Base-by-base conservation (phyloP, 2,329 filamentous ascomycete genomes). In the Ascochyta pisi region DNA sequence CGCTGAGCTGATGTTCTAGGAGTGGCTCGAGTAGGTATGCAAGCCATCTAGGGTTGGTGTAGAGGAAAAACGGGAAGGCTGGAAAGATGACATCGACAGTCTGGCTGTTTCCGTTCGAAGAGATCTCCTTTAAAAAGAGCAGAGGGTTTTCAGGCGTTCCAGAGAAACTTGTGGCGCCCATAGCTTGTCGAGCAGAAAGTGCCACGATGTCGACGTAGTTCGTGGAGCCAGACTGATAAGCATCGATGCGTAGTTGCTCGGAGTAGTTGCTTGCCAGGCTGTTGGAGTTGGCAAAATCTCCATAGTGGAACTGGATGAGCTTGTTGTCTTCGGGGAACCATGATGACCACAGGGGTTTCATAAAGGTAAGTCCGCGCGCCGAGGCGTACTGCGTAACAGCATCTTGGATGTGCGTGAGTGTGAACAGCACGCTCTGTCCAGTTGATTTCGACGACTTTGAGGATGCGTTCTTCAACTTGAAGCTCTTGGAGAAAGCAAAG, bases 71-170 rank as follows among this genome's bases (percentile, higher is more conserved):
- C 0, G 91, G 90, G 75, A 92, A 93, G 0, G 90, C 84, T 0
- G 91, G 91, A 78, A 92, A 95, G 65, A 96, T 94, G 53, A 96
- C 90, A 77, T 94, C 90, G 10, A 95, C 89, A 0, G 91, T 95
- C 71, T 95, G 91, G 73, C 88, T 88, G 67, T 96, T 94, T 4
- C 91, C 91, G 65, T 94, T 90, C 2, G 89, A 92, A 1, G 89
- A 92, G 52, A 95, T 94, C 73, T 95, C 91, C 71, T 95, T 95
- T 57, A 94, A 77, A 76, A 95, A 95, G 22, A 95, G 74, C 38
- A 94, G 82, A 0, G 89, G 89, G 59, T 86, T 82, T 3, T 91
- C 84, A 3, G 85, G 84, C 19, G 90, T 89, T 39, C 89, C 85
- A 6, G 89, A 84, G 69, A 92, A 90, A 61, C 88, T 87, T 2